Evolutionary conservation across 1,284 basidiomycete species (phyloP).

Genomic region (Microstroma glucosiphilum): DNA sequence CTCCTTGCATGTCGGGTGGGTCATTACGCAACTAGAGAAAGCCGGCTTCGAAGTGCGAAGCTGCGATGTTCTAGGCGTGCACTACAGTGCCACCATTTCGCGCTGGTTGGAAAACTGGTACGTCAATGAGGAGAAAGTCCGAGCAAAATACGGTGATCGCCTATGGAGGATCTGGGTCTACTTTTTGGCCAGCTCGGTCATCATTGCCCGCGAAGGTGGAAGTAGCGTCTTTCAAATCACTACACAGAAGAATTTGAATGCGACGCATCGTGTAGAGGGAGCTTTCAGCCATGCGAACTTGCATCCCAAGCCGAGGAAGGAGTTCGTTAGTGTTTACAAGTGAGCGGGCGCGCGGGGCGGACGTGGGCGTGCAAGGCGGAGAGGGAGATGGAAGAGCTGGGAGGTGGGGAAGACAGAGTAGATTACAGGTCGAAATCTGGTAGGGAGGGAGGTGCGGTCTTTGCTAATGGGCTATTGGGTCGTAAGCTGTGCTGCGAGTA

Average conservation of each 20-base stretch:
- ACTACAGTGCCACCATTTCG: conserved; percentile 85
- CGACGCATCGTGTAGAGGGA: conserved; percentile 67
- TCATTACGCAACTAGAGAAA: conserved; percentile 69
- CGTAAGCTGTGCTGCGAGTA: no score
- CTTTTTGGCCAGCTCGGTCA: conserved; percentile 46
- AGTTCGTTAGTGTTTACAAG: conserved; percentile 39
- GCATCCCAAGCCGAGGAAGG: conserved; percentile 30
- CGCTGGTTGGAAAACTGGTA: conserved; percentile 52
- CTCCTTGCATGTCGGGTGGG: conserved; percentile 84
- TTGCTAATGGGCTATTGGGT: no score
- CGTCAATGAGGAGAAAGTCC: conserved; percentile 68
- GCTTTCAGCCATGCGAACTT: conserved; percentile 46
- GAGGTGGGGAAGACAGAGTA: no score
- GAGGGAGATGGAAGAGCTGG: no score
- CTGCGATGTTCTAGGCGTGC: conserved; percentile 72
- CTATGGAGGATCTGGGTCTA: conserved; percentile 52
- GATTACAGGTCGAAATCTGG: no score
- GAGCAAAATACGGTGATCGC: conserved; percentile 80
- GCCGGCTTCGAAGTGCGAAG: conserved; percentile 96
- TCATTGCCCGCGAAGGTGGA: conserved; percentile 48
- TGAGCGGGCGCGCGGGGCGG: conserved; percentile 4
- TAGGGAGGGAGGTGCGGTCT: no score
- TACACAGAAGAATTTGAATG: conserved; percentile 78
- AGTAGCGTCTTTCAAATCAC: conserved; percentile 60
- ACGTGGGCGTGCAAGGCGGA: no score